Evolutionary conservation across 176 grass and related monocot species (phyloP).

Genomic region (Cenchrus americanus): DNA sequence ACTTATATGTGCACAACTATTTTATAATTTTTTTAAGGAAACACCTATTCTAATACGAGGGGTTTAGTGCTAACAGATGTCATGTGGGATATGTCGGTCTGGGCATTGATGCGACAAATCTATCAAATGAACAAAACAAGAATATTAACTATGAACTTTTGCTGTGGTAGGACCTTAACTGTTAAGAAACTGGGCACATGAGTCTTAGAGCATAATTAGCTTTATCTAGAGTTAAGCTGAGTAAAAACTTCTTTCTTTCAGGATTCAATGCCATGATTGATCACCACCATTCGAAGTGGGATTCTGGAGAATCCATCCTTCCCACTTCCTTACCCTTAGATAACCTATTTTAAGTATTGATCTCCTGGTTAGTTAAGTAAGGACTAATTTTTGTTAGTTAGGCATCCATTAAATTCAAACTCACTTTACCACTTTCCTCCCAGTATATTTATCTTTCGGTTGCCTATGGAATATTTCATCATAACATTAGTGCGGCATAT

Average conservation of each 20-base stretch:
- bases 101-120: conserved; percentile 28
- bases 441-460: conserved; percentile 47
- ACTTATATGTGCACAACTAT: not conserved
- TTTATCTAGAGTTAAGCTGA: conserved; percentile 34
- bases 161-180: conserved; percentile 29
- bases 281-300: conserved; percentile 40
- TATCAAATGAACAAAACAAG: conserved; percentile 9
- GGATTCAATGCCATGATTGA: conserved; percentile 31
- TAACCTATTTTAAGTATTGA: conserved; percentile 50
- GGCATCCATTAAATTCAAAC: conserved; percentile 43
- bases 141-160: conserved; percentile 9
- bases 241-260: conserved; percentile 21
- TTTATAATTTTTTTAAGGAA: not conserved
- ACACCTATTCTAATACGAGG: not conserved
- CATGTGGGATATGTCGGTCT: conserved; percentile 5
- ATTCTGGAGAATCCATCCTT: conserved; percentile 37
- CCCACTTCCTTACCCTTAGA: conserved; percentile 29
- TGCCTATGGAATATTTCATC: conserved; percentile 33
- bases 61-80: not conserved
- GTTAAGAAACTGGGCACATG: conserved; percentile 36
- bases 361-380: conserved; percentile 27
- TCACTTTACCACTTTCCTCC: conserved; percentile 38
- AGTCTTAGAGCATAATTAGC: conserved; percentile 33
- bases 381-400: conserved; percentile 35
- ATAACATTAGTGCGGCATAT: conserved; percentile 31